Evolutionary conservation across 2,329 filamentous ascomycete species (phyloP).

Genomic region (Cytospora paraplurivora): DNA sequence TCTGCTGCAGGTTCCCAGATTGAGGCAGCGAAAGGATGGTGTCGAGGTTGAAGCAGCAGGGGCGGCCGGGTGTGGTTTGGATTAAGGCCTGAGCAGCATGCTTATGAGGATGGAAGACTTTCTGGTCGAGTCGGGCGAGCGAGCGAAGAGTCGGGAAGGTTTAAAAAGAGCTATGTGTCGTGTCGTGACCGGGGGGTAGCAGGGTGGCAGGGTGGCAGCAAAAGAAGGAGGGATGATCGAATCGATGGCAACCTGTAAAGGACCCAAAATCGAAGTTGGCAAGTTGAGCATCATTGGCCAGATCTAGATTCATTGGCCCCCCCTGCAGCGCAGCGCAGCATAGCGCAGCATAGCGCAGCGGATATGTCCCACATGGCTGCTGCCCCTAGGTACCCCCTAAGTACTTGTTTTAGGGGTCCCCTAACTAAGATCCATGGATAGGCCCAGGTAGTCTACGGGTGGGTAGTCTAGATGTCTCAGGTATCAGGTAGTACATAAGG

Average conservation of each 20-base stretch:
- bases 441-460: too few relatives aligned
- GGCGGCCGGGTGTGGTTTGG: neutral
- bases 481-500: too few relatives aligned
- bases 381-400: too few relatives aligned
- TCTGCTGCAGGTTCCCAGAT: conserved; percentile 15
- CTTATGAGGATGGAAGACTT: conserved; percentile 1
- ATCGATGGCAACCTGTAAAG: conserved; percentile 20
- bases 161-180: neutral
- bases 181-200: too few relatives aligned
- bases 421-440: too few relatives aligned
- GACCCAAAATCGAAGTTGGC: conserved; percentile 18
- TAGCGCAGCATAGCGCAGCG: neutral
- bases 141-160: neutral
- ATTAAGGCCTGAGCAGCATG: conserved; percentile 18
- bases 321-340: conserved; percentile 15
- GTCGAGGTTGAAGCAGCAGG: neutral
- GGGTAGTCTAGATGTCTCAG: too few relatives aligned
- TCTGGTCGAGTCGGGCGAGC: neutral
- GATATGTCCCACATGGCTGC: conserved; percentile 6
- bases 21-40: neutral
- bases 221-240: neutral
- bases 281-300: conserved; percentile 12
- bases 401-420: too few relatives aligned
- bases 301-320: conserved; percentile 8
- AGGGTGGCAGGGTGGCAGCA: too few relatives aligned